phyloP scores from a whole-genome alignment of 2,329 filamentous ascomycete species.

The Xylaria sp. region DNA sequence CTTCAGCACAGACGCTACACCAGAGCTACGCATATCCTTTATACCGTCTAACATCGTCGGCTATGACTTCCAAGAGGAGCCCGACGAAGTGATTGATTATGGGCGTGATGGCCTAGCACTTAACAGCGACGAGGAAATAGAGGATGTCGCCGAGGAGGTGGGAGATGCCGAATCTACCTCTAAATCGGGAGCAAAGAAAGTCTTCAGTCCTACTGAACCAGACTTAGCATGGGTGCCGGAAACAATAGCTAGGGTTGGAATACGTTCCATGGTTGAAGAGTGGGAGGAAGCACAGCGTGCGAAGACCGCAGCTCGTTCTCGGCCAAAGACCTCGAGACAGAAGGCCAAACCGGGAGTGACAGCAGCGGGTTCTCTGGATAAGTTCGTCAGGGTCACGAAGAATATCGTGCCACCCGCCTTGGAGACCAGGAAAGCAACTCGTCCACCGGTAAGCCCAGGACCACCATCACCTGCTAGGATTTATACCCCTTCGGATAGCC shows the following conservation, averaged over 20 bases:
- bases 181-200: constrained; percentile 50
- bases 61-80: constrained; percentile 79
- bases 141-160: constrained; percentile 50
- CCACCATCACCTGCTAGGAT: constrained; percentile 13
- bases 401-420: constrained; percentile 33
- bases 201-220: constrained; percentile 73
- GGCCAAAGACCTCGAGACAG: constrained; percentile 42
- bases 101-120: constrained; percentile 67
- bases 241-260: constrained; percentile 70
- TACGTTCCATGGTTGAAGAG: constrained; percentile 71
- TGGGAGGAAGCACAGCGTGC: constrained; percentile 64
- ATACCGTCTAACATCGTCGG: constrained; percentile 80
- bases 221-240: constrained; percentile 77
- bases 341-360: constrained; percentile 42
- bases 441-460: constrained; percentile 2
- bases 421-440: constrained; percentile 12
- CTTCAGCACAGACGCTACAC: constrained; percentile 76
- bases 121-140: constrained; percentile 74
- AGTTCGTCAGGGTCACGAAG: constrained; percentile 57
- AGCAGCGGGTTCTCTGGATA: constrained; percentile 52
- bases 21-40: constrained; percentile 83
- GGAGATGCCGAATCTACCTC: constrained; percentile 40
- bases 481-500: constrained; percentile 17
- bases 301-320: constrained; percentile 46
- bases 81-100: constrained; percentile 66